phyloP scores from a whole-genome alignment of 441 rosid species.

The Corymbia citriodora region DNA sequence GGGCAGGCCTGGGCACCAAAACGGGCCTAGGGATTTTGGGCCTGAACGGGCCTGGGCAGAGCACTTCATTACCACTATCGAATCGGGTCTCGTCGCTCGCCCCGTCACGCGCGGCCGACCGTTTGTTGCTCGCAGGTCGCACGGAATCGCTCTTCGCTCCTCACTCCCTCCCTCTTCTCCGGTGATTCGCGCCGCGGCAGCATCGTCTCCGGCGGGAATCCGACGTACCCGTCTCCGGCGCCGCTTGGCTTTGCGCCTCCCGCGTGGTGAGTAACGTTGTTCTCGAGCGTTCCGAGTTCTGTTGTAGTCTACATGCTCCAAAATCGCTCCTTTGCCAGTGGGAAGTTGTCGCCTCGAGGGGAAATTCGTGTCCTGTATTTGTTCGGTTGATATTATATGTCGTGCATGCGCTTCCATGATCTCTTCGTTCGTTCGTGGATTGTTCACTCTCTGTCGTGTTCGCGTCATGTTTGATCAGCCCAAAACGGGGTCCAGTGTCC shows the following conservation, averaged over 20 bases:
- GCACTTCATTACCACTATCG: neutral
- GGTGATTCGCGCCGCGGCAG: neutral
- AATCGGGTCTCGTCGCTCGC: neutral
- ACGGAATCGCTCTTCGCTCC: neutral
- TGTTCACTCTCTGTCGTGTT: neutral
- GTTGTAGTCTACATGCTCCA: too few relatives aligned
- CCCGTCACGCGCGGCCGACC: neutral
- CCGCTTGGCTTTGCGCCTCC: too few relatives aligned
- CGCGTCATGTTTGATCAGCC: neutral
- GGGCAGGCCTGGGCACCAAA: neutral
- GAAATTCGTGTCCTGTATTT: too few relatives aligned
- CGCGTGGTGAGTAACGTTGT: too few relatives aligned
- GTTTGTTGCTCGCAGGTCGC: neutral
- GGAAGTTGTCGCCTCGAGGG: too few relatives aligned
- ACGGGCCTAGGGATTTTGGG: neutral
- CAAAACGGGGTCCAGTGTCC: too few relatives aligned
- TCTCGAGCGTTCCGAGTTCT: too few relatives aligned
- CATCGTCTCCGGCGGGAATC: too few relatives aligned
- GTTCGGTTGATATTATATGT: neutral
- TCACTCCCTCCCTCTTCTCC: neutral
- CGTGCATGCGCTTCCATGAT: neutral
- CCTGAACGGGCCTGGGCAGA: neutral
- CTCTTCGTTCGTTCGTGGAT: neutral
- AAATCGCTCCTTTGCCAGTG: too few relatives aligned
- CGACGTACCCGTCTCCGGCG: too few relatives aligned